Evolutionary conservation across 2,329 filamentous ascomycete genomes (phyloP).

Genomic region (Ophiocordyceps australis): DNA sequence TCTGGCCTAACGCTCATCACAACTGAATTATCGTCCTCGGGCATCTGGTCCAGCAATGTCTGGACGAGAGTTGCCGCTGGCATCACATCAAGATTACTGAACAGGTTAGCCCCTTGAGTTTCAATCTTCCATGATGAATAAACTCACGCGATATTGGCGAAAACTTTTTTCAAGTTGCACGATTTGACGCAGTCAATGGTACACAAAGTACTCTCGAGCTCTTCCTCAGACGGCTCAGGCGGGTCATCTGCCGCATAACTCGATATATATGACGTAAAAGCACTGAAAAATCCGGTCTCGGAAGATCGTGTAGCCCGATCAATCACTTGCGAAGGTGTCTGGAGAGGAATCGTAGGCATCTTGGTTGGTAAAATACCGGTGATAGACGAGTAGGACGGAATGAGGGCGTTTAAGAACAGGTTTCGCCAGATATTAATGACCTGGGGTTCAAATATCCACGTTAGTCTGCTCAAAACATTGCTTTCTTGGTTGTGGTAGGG

Average conservation of each 20-base stretch:
- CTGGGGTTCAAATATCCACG: slow-evolving; percentile 22
- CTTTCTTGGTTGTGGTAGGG: background rate
- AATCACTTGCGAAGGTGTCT: slow-evolving; percentile 81
- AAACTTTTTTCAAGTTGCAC: slow-evolving; percentile 67
- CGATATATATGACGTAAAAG: slow-evolving; percentile 92
- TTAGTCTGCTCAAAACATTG: background rate
- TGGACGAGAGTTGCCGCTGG: slow-evolving; percentile 28
- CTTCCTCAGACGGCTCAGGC: slow-evolving; percentile 91
- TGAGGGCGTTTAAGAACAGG: slow-evolving; percentile 86
- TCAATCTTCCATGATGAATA: background rate
- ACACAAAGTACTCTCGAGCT: slow-evolving; percentile 86
- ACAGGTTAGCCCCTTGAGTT: slow-evolving; percentile 1
- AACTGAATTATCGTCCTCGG: slow-evolving; percentile 58
- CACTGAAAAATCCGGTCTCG: slow-evolving; percentile 79
- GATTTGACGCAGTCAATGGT: slow-evolving; percentile 88
- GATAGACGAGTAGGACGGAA: slow-evolving; percentile 58
- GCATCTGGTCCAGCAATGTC: slow-evolving; percentile 65
- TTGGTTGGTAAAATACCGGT: no score
- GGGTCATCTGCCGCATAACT: slow-evolving; percentile 97
- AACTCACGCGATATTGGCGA: slow-evolving; percentile 63
- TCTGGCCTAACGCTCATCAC: slow-evolving; percentile 89
- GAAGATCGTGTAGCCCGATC: slow-evolving; percentile 63
- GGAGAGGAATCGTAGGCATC: slow-evolving; percentile 69
- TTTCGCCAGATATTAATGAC: slow-evolving; percentile 88
- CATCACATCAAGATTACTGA: slow-evolving; percentile 18